Base-by-base conservation (phyloP, 2,329 filamentous ascomycete genomes). In the Rhynchosporium agropyri region DNA sequence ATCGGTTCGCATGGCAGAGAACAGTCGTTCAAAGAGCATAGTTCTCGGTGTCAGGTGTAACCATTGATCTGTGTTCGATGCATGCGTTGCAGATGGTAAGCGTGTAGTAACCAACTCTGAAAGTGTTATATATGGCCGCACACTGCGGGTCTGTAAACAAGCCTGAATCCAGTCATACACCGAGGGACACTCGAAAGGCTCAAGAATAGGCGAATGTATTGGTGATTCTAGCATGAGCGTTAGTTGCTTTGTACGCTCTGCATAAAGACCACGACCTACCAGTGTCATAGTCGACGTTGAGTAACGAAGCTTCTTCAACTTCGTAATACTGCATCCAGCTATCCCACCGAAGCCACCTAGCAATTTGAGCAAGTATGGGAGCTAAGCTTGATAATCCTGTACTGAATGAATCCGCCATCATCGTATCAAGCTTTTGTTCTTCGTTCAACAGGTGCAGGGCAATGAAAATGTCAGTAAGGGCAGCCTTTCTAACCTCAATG, bases 381-480 rank as follows among this genome's bases (percentile, higher is more conserved):
- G 86, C 84, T 28, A 98, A 76, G 48, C 82, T 79, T 13, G 79
- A 76, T 28, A 77, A 69, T 48, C 80, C 77, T 26, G 75, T 75
- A 54, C 73, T 76, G 10, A 79, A 76, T n/a, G 77, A 74, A 65
- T 83, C 80, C n/a, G 77, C 76, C 50, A 80, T 79, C 60, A 80
- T 77, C 3, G 88, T 83, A 65, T 91, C 86, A 1, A 99, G 83
- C 73, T 96, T 98, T 66, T 90, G 83, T 74, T 99, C 95, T 74
- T 99, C 94, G 0, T 90, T 83, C n/a, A 96, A 79, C 3, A 98
- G 80, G 77, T 99, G 95, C 12, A 99, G 79, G 0, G 85, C 89
- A 67, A 96, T 79, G 43, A 94, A 83, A 58, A 90, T 81, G 71
- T 90, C 84, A 73, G 89, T 79, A 40, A 89, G 81, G 60, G 86